Evolutionary conservation across 495 filamentous ascomycete species (phyloP), one percentile per base, ranked within the genome.

Genomic region (Penicillium fimorum): DNA sequence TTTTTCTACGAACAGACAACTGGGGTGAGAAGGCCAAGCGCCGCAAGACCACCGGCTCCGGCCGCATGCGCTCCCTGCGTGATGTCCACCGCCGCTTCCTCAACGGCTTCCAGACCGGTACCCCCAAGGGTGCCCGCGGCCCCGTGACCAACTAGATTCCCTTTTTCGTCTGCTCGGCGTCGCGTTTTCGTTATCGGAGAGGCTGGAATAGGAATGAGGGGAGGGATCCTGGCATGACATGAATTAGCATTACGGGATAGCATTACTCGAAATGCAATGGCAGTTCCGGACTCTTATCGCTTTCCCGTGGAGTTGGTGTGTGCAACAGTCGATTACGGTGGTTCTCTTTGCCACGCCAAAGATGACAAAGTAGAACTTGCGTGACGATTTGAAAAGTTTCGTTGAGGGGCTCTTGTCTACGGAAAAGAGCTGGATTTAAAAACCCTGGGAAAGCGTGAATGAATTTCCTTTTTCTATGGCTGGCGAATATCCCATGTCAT

Each of bases 11-110:
- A 58, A 78, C 70, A 98, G 94, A 87, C 84, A 96, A 98, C 87
- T 98, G 94, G 94, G 84, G 88, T 78, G 91, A 96, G 86, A 98
- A 98, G 85, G 95, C 92, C 67, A 97, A 96, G 89, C 81, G 94
- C 77, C 92, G 94, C 88, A 97, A 96, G 93, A 96, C 92, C 69
- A 94, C 90, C 68, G 94, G 94, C 64, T 90, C 90, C 71, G 94
- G 94, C 76, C 86, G 94, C 68, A 91, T 92, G 88, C 82, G 90
- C 57, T 87, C 91, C 81, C 84, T 97, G 74, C 93, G 92, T 82
- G 84, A 82, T 64, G 85, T 97, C 70, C 81, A 93, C 67, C 87
- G 93, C 71, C 84, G 83, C 74, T 96, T 96, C 84, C 89, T 86
- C 80, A 97, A 98, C 80, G 92, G 91, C 62, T 98, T 98, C 87